phyloP scores from a whole-genome alignment of 108 stramenopile genomes.

The Thalassiosira profunda region DNA sequence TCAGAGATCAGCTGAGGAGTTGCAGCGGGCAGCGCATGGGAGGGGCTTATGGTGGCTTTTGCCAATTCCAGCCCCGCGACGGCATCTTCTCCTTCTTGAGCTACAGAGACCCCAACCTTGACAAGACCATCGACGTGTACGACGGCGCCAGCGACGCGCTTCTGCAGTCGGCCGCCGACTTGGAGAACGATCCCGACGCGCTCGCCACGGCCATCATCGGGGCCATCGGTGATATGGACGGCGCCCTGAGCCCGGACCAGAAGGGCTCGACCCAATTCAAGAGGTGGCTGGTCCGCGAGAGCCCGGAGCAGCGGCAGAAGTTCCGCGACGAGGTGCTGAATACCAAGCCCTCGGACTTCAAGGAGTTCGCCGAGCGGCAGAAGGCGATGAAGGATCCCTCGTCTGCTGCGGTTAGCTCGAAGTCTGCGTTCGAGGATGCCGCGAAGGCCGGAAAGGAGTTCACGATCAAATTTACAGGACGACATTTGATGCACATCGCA shows the following conservation, averaged over 20 bases:
- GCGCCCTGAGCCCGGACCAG: constrained; percentile 87
- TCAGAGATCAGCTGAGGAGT: not conserved
- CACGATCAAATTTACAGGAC: constrained; percentile 58
- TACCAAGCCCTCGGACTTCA: constrained; percentile 91
- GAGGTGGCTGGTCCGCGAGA: constrained; percentile 87
- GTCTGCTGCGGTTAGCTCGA: constrained; percentile 90
- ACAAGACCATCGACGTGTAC: constrained; percentile 94
- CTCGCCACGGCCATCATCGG: constrained; percentile 91
- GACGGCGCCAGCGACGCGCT: constrained; percentile 90
- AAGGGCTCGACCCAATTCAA: constrained; percentile 84
- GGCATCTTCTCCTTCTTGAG: constrained; percentile 89
- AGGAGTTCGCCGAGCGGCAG: constrained; percentile 85
- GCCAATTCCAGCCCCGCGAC: constrained; percentile 83
- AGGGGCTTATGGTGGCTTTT: constrained; percentile 98
- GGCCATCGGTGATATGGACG: constrained; percentile 95
- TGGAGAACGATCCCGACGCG: constrained; percentile 82
- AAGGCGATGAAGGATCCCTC: constrained; percentile 84
- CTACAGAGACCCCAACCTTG: constrained; percentile 97
- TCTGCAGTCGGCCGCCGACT: constrained; percentile 73
- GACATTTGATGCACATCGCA: constrained; percentile 52
- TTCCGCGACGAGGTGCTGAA: constrained; percentile 90
- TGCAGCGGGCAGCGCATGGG: not conserved
- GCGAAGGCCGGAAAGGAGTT: constrained; percentile 77
- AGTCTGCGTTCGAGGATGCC: constrained; percentile 88
- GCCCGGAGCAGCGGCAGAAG: constrained; percentile 83